Conservation (phyloP, 2,329 filamentous ascomycete genomes). For the Exophiala xenobiotica region DNA sequence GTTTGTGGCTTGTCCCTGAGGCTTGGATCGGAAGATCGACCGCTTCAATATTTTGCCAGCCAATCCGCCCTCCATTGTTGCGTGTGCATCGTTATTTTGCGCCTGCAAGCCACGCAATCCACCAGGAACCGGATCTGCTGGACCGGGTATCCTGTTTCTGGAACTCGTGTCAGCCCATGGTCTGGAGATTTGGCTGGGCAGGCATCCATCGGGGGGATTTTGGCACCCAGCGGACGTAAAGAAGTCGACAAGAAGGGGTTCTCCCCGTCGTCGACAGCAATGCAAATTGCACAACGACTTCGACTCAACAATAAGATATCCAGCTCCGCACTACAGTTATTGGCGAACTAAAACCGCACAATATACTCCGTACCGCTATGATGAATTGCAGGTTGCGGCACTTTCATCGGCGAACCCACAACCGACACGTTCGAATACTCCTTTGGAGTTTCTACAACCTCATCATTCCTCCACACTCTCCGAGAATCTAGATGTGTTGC, state of each 20-base stretch:
- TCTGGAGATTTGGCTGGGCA: not conserved
- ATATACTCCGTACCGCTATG: too few species aligned
- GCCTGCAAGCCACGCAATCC: constrained; percentile 13
- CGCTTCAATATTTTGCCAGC: constrained; percentile 15
- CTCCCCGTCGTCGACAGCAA: not conserved
- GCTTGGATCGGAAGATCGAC: not conserved
- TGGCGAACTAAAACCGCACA: too few species aligned
- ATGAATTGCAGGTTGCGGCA: not conserved
- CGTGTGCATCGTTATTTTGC: not conserved
- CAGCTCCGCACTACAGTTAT: too few species aligned
- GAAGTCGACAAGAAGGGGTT: not conserved
- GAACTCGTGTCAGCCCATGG: not conserved
- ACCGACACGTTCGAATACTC: constrained; percentile 21
- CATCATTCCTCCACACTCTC: constrained; percentile 22
- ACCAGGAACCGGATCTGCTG: not conserved
- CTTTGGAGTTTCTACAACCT: constrained; percentile 23
- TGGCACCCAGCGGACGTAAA: not conserved
- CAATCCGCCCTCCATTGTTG: constrained; percentile 6
- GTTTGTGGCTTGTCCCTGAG: not conserved
- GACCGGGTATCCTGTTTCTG: not conserved
- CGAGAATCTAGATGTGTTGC: constrained; percentile 5
- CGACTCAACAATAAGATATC: not conserved
- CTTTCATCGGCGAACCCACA: constrained; percentile 7
- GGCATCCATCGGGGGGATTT: not conserved
- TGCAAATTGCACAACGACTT: not conserved